These are phyloP conservation scores for Ochetophila trinervis DNA, from an alignment of 306 rosid species.

Conservation along the genomic window DNA sequence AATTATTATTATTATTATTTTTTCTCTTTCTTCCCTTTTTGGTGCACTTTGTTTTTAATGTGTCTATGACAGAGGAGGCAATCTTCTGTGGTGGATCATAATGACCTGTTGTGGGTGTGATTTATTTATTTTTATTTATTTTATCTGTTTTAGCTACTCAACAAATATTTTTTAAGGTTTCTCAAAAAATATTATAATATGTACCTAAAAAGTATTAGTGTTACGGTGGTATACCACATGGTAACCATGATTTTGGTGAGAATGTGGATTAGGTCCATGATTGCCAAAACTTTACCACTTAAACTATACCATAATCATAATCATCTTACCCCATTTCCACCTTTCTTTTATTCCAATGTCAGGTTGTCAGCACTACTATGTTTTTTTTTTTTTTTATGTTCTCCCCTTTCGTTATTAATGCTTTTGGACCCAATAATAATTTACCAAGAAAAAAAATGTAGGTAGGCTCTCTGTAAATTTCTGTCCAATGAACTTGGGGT, in stretches of 20 bases:
- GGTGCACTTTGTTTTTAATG: constrained; percentile 28
- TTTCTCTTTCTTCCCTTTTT: constrained; percentile 19
- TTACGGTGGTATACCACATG: constrained; percentile 37
- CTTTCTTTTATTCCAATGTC: constrained; percentile 25
- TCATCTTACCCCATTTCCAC: constrained; percentile 13
- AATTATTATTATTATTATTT: not conserved
- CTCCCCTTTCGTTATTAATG: constrained; percentile 11
- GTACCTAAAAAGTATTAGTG: no score
- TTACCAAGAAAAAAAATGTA: no score
- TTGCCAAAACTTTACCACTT: constrained; percentile 28
- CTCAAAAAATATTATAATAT: not conserved
- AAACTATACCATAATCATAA: constrained; percentile 24
- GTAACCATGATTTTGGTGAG: constrained; percentile 54
- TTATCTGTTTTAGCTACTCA: constrained; percentile 30
- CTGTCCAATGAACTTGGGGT: constrained; percentile 20
- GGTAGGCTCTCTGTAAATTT: constrained; percentile 5
- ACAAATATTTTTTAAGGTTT: constrained; percentile 29
- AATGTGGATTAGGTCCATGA: constrained; percentile 50
- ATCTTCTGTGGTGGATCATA: constrained; percentile 43
- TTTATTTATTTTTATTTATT: no score
- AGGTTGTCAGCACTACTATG: constrained; percentile 20
- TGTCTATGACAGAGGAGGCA: constrained; percentile 66
- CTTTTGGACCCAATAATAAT: constrained; percentile 16
- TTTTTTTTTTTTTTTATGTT: not conserved
- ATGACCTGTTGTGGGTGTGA: constrained; percentile 29